Base-by-base conservation (phyloP, 2,329 filamentous ascomycete genomes). In the Aspergillaceae sp. region DNA sequence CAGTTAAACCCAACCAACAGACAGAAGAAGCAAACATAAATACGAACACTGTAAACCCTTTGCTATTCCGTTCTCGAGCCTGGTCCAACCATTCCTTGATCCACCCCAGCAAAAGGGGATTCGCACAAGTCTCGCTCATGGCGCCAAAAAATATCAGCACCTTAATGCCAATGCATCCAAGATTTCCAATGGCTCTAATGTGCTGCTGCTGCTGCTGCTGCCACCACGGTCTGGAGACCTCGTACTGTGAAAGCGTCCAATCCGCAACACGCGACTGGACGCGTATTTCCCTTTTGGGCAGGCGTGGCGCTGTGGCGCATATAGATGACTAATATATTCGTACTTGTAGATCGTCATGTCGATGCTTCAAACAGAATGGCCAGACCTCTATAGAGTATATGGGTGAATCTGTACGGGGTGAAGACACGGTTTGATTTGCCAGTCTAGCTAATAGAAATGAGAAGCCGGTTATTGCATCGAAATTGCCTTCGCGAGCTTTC, bases 1-100 rank as follows among this genome's bases (percentile, higher is more conserved):
- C 47, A 56, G 55, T 44, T 38, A 28, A 42, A 8, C n/a, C 26
- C 36, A 28, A 5, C 6, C 9, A 26, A n/a, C 42, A 29, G 36
- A 4, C 11, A 28, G 4, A 19, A 19, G 19, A 19, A 19, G 19
- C 19, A 6, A 10, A 44, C 9, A 34, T 40, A n/a, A 36, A 40
- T 33, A 59, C 64, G 36, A 46, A 75, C 70, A 72, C 69, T 41
- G 75, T 79, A 27, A 81, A 68, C 26, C 83, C 84, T 61, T 87
- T 88, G 11, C 79, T 78, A 59, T 84, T 87, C 40, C 77, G 77
- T 54, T 87, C 79, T 42, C 77, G 74, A 8, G 84, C 86, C 36
- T 77, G 62, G 40, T 89, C 83, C 42, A 84, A 76, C 84, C 83
- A 88, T 70, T 89, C 84, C 58, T 86, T 83, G 43, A 90, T 79